Base-by-base conservation (phyloP, 495 filamentous ascomycete species). In the Lasiosphaeriaceae sp. region DNA sequence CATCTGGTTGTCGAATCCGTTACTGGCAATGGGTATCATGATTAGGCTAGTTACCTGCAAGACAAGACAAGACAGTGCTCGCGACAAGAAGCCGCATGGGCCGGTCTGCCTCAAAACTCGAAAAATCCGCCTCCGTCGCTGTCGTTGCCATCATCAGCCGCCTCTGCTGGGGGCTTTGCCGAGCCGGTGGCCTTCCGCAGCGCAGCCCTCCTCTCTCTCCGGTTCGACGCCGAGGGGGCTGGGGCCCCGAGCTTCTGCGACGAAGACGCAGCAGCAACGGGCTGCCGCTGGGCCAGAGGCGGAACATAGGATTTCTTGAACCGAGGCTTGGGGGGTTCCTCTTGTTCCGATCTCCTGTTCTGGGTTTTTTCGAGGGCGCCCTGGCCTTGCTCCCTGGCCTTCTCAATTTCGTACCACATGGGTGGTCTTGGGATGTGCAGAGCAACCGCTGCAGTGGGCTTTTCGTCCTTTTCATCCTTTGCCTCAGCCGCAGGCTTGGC, bases 371-470 rank as follows among this genome's bases (percentile, higher is more conserved):
- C 80, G 17, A 91, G 71, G 8, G 82, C 87, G 2, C 31, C 34
- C 37, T 62, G 50, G n/a, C 83, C 84, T 21, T 90, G 77, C 62
- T 81, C 70, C 77, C 88, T 88, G 37, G 83, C 81, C 60, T 83
- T 79, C 70, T 90, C 86, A 45, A 95, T 82, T 11, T 77, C 65
- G 17, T 71, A 59, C 90, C 90, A 92, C 72, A 94, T 79, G 2
- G 84, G 75, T 8, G 83, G 84, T 61, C 76, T 64, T 51, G 71
- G 64, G 20, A 61, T 49, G 24, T 66, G 65, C 46, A 78, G 66
- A n/a, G 70, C 67, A 12, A 66, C 62, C 19, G 63, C 64, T 47
- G 74, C 72, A 21, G 69, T 59, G 19, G 63, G 43, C 29, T 60
- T 68, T 14, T 66, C 67, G 22, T 74, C 68, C 35, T 57, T 29